A percentile compares a stretch with the other conserved stretches of the same genome.
phyloP scores from a whole-genome alignment of 495 filamentous ascomycete genomes.

The Penicillium robsamsonii region DNA sequence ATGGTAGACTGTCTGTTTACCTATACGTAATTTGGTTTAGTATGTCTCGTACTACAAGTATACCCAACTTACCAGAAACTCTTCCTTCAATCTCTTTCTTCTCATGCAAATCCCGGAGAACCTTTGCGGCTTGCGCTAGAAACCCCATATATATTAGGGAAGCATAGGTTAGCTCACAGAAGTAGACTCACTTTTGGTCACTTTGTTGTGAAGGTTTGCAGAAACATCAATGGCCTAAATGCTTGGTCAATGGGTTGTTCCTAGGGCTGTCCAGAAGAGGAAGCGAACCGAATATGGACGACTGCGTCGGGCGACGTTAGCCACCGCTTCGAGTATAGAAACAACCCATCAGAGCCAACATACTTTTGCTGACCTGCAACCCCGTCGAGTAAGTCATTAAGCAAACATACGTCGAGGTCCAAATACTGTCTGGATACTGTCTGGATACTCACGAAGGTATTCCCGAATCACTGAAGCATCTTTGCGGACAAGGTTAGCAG shows the following conservation, averaged over 20 bases:
- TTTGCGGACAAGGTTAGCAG: conserved; percentile 8
- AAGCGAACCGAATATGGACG: conserved; percentile 58
- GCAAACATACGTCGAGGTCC: background rate
- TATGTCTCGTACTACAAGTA: background rate
- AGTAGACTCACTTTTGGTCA: conserved; percentile 54
- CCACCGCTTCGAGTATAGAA: conserved; percentile 1
- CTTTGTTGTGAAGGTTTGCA: conserved; percentile 64
- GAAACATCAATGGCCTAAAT: conserved; percentile 62
- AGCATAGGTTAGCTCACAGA: conserved; percentile 1
- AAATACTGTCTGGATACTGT: background rate
- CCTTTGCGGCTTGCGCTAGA: conserved; percentile 57
- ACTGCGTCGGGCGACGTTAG: conserved; percentile 30
- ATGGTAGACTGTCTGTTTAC: conserved; percentile 65
- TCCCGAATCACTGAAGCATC: conserved; percentile 44
- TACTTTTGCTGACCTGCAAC: conserved; percentile 57
- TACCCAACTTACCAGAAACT: conserved; percentile 44
- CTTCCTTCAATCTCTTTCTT: conserved; percentile 57
- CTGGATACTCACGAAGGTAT: conserved; percentile 55
- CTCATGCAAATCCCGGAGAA: conserved; percentile 62
- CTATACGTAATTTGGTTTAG: conserved; percentile 27
- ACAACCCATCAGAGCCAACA: conserved; percentile 7
- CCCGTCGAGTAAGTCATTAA: background rate
- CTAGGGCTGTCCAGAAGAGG: background rate
- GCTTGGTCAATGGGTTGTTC: background rate
- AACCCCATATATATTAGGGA: conserved; percentile 6